These are phyloP conservation scores for Candida incommunis DNA, from an alignment of 805 yeast genomes.

Conservation along the genomic window DNA sequence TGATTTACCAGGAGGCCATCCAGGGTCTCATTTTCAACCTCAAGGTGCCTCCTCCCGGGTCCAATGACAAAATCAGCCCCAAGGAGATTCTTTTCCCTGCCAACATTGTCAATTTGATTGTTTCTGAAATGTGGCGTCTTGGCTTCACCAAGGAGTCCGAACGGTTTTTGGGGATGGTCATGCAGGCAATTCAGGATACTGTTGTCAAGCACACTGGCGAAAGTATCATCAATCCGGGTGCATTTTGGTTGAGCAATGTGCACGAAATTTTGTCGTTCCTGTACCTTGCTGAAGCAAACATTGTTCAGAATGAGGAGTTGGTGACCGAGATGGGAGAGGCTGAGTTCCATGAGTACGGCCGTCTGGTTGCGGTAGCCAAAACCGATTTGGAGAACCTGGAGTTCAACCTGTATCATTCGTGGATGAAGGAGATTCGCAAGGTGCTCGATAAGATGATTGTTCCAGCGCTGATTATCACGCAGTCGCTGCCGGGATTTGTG, in stretches of 20 bases:
- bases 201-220: slow-evolving; percentile 73
- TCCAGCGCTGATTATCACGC: slow-evolving; percentile 90
- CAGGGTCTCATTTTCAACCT: slow-evolving; percentile 76
- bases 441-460: slow-evolving; percentile 82
- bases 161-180: slow-evolving; percentile 75
- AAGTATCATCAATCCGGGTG: slow-evolving; percentile 80
- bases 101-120: slow-evolving; percentile 77
- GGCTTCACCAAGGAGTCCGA: slow-evolving; percentile 90
- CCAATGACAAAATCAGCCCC: slow-evolving; percentile 66
- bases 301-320: slow-evolving; percentile 67
- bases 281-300: slow-evolving; percentile 85
- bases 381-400: slow-evolving; percentile 90
- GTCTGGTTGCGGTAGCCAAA: slow-evolving; percentile 77
- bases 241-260: slow-evolving; percentile 94
- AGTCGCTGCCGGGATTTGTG: slow-evolving; percentile 90
- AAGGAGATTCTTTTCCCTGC: slow-evolving; percentile 95
- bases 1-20: slow-evolving; percentile 66
- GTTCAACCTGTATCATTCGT: slow-evolving; percentile 86
- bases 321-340: slow-evolving; percentile 75
- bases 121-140: slow-evolving; percentile 96
- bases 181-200: slow-evolving; percentile 72
- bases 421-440: slow-evolving; percentile 93
- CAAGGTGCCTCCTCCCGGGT: slow-evolving; percentile 74
- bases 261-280: slow-evolving; percentile 93
- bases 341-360: slow-evolving; percentile 81